Base-by-base conservation (phyloP, 331 rosid species). In the Phaseolus coccineus region DNA sequence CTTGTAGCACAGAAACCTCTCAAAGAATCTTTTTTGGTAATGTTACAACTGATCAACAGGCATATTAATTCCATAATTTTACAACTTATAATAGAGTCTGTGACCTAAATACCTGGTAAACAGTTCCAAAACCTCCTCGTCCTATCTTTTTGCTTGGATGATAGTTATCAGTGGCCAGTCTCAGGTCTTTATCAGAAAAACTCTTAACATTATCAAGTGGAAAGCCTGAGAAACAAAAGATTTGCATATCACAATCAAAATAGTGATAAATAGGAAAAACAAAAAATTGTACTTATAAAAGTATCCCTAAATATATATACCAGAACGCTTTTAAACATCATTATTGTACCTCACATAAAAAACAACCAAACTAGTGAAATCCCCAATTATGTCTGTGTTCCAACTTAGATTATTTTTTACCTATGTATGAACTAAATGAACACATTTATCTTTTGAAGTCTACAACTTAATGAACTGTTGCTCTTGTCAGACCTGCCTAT, bases 91-190 rank as follows among this genome's bases (percentile, higher is more conserved):
- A 35, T 66, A 27, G 42, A 58, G 25, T 69, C 27, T 22, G 39
- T 66, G 82, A 72, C 53, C 47, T 15, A 35, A 73, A 77, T 93
- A 96, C 99, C 99, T 88, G 87, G 85, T 89, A 93, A 80, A 96
- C 99, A 50, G 83, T 87, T 80, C 99, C 99, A 85, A 93, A 96
- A 73, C 99, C 98, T 76, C 99, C 99, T 24, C 88, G 91, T 78
- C 99, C 99, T 56, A 96, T 75, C 92, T 88, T 96, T 69, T 86
- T 86, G 72, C 92, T 88, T 15, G 87, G 58, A 82, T 91, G 88
- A 80, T 90, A 96, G 81, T 90, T 74, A 82, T 91, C 88, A 10
- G 99, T 91, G 42, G 98, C 98, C 44, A 76, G 35, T 85, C 81
- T 91, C 80, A 96, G 55, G 78, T 91, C 98, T 57, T 86, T 74